Evolutionary conservation across 208 protist genomes (phyloP).

Genomic region (Leishmania gerbilli): DNA sequence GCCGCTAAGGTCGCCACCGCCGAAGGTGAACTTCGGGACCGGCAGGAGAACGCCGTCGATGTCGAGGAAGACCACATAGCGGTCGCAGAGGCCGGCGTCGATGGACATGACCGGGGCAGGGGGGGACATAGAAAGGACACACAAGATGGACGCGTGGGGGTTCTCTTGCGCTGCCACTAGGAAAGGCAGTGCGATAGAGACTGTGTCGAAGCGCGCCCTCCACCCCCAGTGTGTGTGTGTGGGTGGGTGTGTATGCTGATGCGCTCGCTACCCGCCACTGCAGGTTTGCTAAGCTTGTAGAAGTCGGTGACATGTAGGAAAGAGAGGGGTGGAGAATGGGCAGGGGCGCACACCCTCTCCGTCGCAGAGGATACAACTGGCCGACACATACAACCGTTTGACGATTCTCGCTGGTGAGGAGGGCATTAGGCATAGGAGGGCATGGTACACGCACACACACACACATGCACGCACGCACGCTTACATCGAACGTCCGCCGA

Average conservation of each 20-base stretch:
- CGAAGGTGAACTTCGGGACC: conserved; percentile 81
- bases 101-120: conserved; percentile 18
- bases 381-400: neutral
- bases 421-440: too few species aligned
- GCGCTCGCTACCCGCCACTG: neutral
- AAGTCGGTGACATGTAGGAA: neutral
- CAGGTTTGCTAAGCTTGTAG: neutral
- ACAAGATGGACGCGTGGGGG: neutral
- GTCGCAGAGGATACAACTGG: neutral
- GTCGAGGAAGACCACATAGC: conserved; percentile 84
- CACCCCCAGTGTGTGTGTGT: neutral
- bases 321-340: neutral
- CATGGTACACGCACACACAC: neutral
- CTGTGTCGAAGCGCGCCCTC: neutral
- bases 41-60: conserved; percentile 87
- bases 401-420: neutral
- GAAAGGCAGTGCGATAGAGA: neutral
- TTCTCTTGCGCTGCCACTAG: neutral
- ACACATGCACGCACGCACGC: neutral
- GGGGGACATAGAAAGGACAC: conserved; percentile 4
- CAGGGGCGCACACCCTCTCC: neutral
- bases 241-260: neutral
- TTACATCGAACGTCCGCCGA: too few species aligned
- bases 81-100: conserved; percentile 35
- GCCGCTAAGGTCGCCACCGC: conserved; percentile 69